Evolutionary conservation across 2,329 filamentous ascomycete genomes (phyloP).

Genomic region (Leptodontidium sp.): DNA sequence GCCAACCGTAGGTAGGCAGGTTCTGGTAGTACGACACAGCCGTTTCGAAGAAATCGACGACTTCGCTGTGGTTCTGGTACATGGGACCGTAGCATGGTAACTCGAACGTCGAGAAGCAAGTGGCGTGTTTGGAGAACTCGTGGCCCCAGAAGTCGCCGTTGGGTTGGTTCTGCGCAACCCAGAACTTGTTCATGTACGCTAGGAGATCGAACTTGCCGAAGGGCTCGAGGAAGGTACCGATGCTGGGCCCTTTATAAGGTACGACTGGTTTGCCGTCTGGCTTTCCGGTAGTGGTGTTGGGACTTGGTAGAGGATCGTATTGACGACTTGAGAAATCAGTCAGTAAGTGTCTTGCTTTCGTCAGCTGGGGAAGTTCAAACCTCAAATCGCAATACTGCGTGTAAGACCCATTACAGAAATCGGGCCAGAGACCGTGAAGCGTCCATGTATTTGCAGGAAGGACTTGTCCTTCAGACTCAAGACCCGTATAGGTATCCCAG

Average conservation of each 20-base stretch:
- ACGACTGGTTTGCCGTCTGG: conserved; percentile 61
- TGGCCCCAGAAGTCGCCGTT: conserved; percentile 71
- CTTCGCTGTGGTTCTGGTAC: conserved; percentile 63
- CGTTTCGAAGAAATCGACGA: conserved; percentile 70
- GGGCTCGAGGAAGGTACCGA: conserved; percentile 64
- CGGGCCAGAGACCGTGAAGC: conserved; percentile 52
- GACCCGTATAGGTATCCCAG: conserved; percentile 70
- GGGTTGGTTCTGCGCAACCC: conserved; percentile 64
- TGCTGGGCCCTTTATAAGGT: conserved; percentile 64
- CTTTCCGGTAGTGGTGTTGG: conserved; percentile 69
- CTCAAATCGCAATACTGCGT: conserved; percentile 72
- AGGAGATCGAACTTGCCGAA: conserved; percentile 68
- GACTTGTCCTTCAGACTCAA: conserved; percentile 63
- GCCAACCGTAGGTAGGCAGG: conserved; percentile 68
- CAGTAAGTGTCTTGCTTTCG: neutral
- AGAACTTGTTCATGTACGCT: conserved; percentile 71
- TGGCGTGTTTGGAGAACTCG: conserved; percentile 74
- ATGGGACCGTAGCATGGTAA: conserved; percentile 68
- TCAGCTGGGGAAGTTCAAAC: conserved; percentile 34
- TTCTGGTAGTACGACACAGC: conserved; percentile 63
- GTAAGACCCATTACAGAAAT: conserved; percentile 63
- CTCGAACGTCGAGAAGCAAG: conserved; percentile 73
- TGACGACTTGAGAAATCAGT: conserved; percentile 55
- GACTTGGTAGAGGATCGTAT: conserved; percentile 67
- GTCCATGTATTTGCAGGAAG: conserved; percentile 65